Evolutionary conservation across 2,329 filamentous ascomycete genomes (phyloP), one percentile per base, ranked within the genome.

Genomic region (Xylaria sp.): DNA sequence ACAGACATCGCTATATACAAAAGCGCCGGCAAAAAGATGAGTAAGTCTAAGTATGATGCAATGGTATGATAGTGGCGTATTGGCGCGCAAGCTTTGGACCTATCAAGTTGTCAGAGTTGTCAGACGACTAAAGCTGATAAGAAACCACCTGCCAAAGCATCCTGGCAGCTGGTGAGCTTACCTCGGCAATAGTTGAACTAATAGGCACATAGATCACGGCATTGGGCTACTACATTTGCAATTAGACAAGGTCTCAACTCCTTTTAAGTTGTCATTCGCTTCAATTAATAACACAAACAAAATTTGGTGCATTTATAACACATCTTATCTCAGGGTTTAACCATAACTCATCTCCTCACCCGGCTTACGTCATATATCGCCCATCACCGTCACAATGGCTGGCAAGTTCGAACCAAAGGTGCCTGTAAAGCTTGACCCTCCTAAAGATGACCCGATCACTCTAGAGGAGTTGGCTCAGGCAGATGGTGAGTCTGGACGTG

Each of bases 381-480:
- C 28, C 23, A 33, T 5, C 41, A 36, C 48, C 41, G 57, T 61
- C 66, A 81, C 67, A 71, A 90, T 90, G 88, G 79, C 85, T 69
- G 87, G 86, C 72, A 91, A 88, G 75, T 97, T 97, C 76, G 91
- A 92, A 79, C 93, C 94, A 52, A 97, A 96, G 82, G 83, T 84
- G 33, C 87, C 92, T 2, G 91, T 96, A 69, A 83, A 90, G 66
- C 88, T 99, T 68, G 86, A 91, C 67, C 91, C 94, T 46, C 96
- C 96, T 15, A 98, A 97, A 83, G 88, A 94, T 78, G 94, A 98
- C 76, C 88, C 88, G 46, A 98, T 99, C 76, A 90, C 90, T n/a
- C 77, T 86, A 1, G 92, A 96, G 67, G 90, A 95, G 75, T 86
- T 99, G 71, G 86, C 91, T 48, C 91, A 92, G 79, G 94, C 93